Evolutionary conservation across 129 eudicot genomes (phyloP).

Genomic region (Flaveria ramosissima): DNA sequence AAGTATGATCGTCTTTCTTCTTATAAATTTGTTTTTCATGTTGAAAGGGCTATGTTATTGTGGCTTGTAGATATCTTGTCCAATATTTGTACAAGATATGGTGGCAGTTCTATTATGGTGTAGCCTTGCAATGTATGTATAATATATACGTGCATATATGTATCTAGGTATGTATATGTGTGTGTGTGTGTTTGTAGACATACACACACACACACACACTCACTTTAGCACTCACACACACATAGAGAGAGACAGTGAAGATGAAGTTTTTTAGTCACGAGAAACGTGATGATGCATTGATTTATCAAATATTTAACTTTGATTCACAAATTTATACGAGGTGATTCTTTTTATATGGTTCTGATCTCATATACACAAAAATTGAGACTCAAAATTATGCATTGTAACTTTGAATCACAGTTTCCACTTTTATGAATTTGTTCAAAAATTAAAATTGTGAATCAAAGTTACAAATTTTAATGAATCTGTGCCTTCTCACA

Average conservation of each 20-base stretch:
- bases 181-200: no score
- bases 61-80: constrained; percentile 5
- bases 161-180: no score
- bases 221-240: no score
- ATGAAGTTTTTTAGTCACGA: no score
- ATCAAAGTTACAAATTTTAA: not conserved
- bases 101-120: not conserved
- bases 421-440: no score
- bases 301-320: not conserved
- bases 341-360: not conserved
- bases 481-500: not conserved
- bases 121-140: no score
- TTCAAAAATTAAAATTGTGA: not conserved
- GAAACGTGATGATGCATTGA: not conserved
- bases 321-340: not conserved
- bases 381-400: not conserved
- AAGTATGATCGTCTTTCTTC: constrained; percentile 52
- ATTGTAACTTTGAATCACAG: not conserved
- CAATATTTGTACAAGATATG: not conserved
- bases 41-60: constrained; percentile 10
- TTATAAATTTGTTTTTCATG: not conserved
- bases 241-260: not conserved
- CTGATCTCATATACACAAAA: not conserved
- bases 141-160: no score
- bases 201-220: no score